These are phyloP conservation scores for Yamadazyma sp. DNA, from an alignment of 1,139 yeast species.

Conservation along the genomic window DNA sequence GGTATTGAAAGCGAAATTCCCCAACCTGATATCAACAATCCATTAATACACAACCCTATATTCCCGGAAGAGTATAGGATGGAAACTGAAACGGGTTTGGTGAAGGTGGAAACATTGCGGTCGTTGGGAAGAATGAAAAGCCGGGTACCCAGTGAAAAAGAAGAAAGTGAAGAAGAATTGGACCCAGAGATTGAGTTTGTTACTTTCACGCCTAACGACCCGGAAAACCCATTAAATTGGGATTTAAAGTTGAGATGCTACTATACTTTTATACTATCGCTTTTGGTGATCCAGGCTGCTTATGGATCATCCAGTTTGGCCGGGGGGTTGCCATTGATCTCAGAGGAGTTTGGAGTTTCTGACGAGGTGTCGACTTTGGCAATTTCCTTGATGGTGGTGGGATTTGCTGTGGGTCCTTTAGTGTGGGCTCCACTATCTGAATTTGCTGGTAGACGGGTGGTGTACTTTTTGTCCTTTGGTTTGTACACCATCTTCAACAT, in stretches of 20 bases:
- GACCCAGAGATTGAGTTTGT: slow-evolving; percentile 79
- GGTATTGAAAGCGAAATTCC: slow-evolving; percentile 59
- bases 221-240: slow-evolving; percentile 91
- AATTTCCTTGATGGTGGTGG: slow-evolving; percentile 85
- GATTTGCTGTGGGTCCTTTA: slow-evolving; percentile 85
- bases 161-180: slow-evolving; percentile 23
- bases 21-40: slow-evolving; percentile 57
- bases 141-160: slow-evolving; percentile 5
- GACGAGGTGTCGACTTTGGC: slow-evolving; percentile 76
- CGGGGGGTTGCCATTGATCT: slow-evolving; percentile 72
- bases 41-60: slow-evolving; percentile 62
- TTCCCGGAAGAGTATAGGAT: slow-evolving; percentile 90
- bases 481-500: slow-evolving; percentile 78
- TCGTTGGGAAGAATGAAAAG: slow-evolving; percentile 59
- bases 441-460: slow-evolving; percentile 82
- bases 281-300: slow-evolving; percentile 80
- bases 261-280: slow-evolving; percentile 64
- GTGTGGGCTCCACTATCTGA: slow-evolving; percentile 91
- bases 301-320: slow-evolving; percentile 88
- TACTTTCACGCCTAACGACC: slow-evolving; percentile 73
- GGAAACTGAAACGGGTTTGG: slow-evolving; percentile 86
- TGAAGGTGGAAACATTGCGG: slow-evolving; percentile 71
- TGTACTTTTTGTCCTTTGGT: slow-evolving; percentile 72
- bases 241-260: slow-evolving; percentile 54
- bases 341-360: slow-evolving; percentile 64